Base-by-base conservation (phyloP, 2,329 filamentous ascomycete species). In the Pseudocercospora eumusae region DNA sequence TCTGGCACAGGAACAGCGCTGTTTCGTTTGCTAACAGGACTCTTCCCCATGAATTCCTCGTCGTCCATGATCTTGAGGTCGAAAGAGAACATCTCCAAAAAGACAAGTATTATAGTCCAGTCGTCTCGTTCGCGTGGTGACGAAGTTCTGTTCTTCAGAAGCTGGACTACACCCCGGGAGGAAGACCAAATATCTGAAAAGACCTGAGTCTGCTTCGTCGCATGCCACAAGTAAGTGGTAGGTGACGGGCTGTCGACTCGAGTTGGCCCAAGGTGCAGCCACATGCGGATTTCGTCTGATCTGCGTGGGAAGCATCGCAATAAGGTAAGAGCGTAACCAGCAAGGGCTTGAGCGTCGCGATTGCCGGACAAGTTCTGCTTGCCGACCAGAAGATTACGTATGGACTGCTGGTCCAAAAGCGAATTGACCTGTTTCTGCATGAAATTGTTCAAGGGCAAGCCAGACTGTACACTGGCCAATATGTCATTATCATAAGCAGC, bases 61-160 rank as follows among this genome's bases (percentile, higher is more conserved):
- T 99, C 95, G 69, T 99, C 95, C 74, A 93, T 96, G 33, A 98
- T 86, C 69, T 95, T 90, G 11, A 98, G 80, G 2, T 97, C 86
- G 73, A 98, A 98, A 1, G 90, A 92, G 74, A 97, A 99, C 0
- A 99, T 83, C 70, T 99, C 95, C 5, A 99, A 82, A 72, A 99
- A 98, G 0, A 99, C 83, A 0, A 98, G 81, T 45, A 96, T 86
- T 0, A 95, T 88, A 18, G 89, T 88, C 95, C 95, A 99, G 73
- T 98, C 92, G 68, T 88, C 84, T 54, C 78, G 83, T 57, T 56
- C 70, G 28, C 52, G 70, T 23, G 57, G 21, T 8, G 64, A 57
- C 15, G 69, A 65, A 6, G 56, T 59, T 3, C 66, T 64, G 73
- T 44, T 79, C 72, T 71, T 82, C 36, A 88, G 74, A n/a, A 88